Evolutionary conservation across 202 grass and related monocot species (phyloP).

Genomic region (Setaria italica): DNA sequence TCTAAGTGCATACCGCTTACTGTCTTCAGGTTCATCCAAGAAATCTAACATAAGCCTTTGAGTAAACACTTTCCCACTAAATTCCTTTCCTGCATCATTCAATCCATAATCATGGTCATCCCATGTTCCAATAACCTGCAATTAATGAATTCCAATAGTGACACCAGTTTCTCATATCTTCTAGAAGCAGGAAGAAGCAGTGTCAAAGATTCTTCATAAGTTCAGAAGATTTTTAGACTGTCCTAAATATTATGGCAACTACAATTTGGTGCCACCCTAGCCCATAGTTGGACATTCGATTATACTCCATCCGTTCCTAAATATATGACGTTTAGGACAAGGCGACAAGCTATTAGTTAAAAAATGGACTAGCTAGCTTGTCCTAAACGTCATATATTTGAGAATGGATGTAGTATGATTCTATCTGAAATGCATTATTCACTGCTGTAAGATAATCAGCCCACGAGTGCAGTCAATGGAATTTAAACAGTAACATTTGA

Average conservation of each 20-base stretch:
- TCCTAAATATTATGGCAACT: conserved; percentile 7
- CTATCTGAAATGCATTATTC: conserved; percentile 2
- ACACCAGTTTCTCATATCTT: conserved; percentile 11
- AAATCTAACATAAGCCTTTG: conserved; percentile 94
- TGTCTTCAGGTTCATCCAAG: conserved; percentile 88
- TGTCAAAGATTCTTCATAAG: neutral
- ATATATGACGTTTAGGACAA: too few species aligned
- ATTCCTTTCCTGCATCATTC: conserved; percentile 97
- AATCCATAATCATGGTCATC: conserved; percentile 99
- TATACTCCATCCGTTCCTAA: neutral
- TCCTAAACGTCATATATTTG: too few species aligned
- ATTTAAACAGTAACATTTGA: neutral
- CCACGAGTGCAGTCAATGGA: neutral
- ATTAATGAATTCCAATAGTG: conserved; percentile 31
- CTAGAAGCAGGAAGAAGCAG: neutral
- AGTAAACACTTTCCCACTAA: conserved; percentile 57
- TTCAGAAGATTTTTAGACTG: neutral
- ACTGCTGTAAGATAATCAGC: conserved; percentile 6
- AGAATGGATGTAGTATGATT: neutral
- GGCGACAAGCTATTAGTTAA: too few species aligned
- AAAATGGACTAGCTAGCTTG: too few species aligned
- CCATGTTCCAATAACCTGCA: conserved; percentile 97
- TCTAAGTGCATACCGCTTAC: conserved; percentile 54
- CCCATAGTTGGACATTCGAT: neutral
- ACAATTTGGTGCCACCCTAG: conserved; percentile 16